Conservation (phyloP, 108 stramenopile genomes). For the Chaetoceros tenuissimus region DNA sequence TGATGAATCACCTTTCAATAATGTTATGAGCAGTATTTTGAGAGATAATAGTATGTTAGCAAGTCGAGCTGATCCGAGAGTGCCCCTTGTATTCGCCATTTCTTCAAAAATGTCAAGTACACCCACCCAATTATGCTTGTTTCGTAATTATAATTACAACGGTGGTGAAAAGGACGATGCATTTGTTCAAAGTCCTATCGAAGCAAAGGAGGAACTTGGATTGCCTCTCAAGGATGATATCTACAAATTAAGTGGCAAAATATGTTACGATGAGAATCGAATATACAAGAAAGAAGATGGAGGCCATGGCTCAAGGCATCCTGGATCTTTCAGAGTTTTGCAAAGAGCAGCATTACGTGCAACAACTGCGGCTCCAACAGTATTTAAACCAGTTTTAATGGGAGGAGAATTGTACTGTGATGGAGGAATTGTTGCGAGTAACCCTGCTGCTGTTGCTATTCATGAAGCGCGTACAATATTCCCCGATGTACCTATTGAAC, state of each 20-base stretch:
- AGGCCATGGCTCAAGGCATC: conserved; percentile 6
- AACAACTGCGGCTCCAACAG: conserved; percentile 82
- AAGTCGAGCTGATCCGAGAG: conserved; percentile 64
- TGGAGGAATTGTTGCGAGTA: conserved; percentile 80
- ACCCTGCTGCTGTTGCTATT: conserved; percentile 79
- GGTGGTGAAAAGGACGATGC: conserved; percentile 69
- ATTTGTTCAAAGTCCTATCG: conserved; percentile 55
- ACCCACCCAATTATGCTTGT: conserved; percentile 62
- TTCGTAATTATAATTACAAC: conserved; percentile 82
- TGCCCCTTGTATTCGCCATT: conserved; percentile 51
- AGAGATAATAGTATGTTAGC: conserved; percentile 69
- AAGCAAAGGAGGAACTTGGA: conserved; percentile 52
- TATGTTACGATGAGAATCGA: background rate
- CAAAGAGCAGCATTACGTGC: conserved; percentile 72
- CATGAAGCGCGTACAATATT: conserved; percentile 79
- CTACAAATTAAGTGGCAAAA: background rate
- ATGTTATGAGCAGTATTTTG: conserved; percentile 59
- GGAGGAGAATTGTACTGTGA: conserved; percentile 81
- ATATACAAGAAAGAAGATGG: background rate
- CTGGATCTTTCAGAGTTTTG: conserved; percentile 73
- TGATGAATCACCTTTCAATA: conserved; percentile 73
- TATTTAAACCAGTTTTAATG: conserved; percentile 82
- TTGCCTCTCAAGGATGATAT: conserved; percentile 29
- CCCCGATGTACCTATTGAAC: conserved; percentile 75
- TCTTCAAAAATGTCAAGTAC: conserved; percentile 73